phyloP scores from a whole-genome alignment of 2,329 filamentous ascomycete species.

The Kalaharituber pfeilii region DNA sequence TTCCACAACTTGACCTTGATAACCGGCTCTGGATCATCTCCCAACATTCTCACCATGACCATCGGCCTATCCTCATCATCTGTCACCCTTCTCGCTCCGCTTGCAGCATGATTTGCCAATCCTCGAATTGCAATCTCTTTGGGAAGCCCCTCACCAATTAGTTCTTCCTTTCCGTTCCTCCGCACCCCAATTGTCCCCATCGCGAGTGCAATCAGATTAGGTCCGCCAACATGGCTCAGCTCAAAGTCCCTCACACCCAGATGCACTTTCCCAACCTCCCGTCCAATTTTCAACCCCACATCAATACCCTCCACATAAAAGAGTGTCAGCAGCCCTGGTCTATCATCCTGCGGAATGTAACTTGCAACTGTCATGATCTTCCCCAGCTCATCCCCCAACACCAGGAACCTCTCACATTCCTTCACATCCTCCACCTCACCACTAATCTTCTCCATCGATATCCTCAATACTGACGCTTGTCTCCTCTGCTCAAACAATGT shows the following conservation, averaged over 20 bases:
- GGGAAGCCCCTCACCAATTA: conserved; percentile 47
- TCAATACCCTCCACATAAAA: conserved; percentile 47
- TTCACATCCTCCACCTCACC: conserved; percentile 44
- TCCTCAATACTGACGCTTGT: conserved; percentile 65
- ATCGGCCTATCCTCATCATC: conserved; percentile 35
- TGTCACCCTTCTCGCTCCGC: conserved; percentile 9
- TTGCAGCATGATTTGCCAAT: conserved; percentile 18
- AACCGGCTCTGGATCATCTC: conserved; percentile 83
- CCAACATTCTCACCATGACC: conserved; percentile 76
- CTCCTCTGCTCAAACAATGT: conserved; percentile 70
- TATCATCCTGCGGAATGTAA: conserved; percentile 87
- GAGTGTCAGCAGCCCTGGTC: conserved; percentile 70
- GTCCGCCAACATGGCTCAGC: conserved; percentile 65
- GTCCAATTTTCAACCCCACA: conserved; percentile 44
- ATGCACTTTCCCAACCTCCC: conserved; percentile 48
- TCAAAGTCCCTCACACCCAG: conserved; percentile 47
- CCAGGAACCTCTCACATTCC: conserved; percentile 49
- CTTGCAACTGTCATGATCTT: conserved; percentile 68
- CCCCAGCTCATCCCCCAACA: conserved; percentile 34
- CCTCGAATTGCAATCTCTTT: conserved; percentile 23
- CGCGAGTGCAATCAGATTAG: conserved; percentile 64
- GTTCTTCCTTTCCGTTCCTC: conserved; percentile 50
- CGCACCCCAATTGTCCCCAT: conserved; percentile 44
- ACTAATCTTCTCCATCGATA: conserved; percentile 48
- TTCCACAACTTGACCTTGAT: conserved; percentile 79